phyloP scores from a whole-genome alignment of 805 yeast species.

The Scheffersomyces lignosus region DNA sequence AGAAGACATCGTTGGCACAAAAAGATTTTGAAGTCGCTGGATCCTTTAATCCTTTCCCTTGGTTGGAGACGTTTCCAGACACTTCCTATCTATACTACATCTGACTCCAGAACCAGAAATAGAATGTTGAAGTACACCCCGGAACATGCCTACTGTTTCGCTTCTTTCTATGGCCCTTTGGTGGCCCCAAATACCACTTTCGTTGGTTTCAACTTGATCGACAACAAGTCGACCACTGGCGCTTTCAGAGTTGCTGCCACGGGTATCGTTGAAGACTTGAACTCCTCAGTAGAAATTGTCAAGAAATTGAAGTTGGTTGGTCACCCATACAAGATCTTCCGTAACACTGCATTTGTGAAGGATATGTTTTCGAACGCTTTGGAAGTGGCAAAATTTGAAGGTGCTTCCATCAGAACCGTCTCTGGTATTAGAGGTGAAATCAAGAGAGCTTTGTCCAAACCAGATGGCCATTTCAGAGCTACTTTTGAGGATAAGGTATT shows the following conservation, averaged over 20 bases:
- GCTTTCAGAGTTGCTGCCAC: conserved; percentile 95
- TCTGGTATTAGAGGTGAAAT: conserved; percentile 98
- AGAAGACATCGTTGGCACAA: conserved; percentile 99
- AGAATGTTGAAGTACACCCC: conserved; percentile 98
- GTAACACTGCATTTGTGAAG: conserved; percentile 94
- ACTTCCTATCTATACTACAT: conserved; percentile 89
- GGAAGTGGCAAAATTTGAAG: conserved; percentile 97
- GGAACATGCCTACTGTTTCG: conserved; percentile 95
- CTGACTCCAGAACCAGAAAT: conserved; percentile 96
- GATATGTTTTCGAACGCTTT: conserved; percentile 92
- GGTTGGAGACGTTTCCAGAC: conserved; percentile 99
- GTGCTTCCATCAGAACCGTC: conserved; percentile 94
- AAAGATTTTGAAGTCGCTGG: conserved; percentile 90
- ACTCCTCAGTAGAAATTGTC: conserved; percentile 87
- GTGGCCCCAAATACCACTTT: conserved; percentile 98
- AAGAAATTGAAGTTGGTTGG: conserved; percentile 95
- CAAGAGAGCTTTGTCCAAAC: conserved; percentile 88
- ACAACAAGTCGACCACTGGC: conserved; percentile 80
- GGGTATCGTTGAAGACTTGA: conserved; percentile 92
- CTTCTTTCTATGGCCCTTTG: conserved; percentile 94
- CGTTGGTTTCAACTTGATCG: conserved; percentile 90
- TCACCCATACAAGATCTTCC: conserved; percentile 87
- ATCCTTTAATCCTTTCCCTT: conserved; percentile 87
- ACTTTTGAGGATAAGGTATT: conserved; percentile 94
- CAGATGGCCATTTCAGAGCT: conserved; percentile 95